Conservation (phyloP, 441 rosid genomes). For the Hura crepitans region DNA sequence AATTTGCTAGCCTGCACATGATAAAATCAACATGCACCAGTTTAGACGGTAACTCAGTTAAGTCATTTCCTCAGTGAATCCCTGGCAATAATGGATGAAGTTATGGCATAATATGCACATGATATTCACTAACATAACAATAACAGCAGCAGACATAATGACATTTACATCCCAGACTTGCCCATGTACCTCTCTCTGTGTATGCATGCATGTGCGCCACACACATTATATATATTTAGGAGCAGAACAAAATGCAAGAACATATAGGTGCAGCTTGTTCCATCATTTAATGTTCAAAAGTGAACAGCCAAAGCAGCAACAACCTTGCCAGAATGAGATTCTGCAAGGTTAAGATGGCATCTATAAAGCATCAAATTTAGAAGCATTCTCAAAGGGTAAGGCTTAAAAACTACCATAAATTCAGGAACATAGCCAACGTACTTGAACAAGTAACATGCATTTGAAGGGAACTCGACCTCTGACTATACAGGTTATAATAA, state of each 20-base stretch:
- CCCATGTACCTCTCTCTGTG: too few species aligned
- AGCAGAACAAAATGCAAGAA: background rate
- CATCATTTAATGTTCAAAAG: background rate
- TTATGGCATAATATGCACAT: background rate
- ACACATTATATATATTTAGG: background rate
- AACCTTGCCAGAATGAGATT: background rate
- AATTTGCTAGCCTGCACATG: background rate
- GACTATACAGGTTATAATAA: background rate
- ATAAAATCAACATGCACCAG: background rate
- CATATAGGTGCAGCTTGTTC: background rate
- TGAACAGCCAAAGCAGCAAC: background rate
- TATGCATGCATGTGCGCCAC: background rate
- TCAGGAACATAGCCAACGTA: background rate
- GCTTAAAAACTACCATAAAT: background rate
- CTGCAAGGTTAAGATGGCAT: background rate
- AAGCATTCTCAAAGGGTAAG: background rate
- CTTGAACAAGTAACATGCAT: background rate
- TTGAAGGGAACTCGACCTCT: conserved; percentile 2
- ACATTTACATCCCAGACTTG: background rate
- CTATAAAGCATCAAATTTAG: background rate
- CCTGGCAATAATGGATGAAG: background rate
- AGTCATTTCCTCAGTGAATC: background rate
- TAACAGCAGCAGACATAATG: background rate
- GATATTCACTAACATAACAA: background rate
- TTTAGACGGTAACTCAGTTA: background rate